A percentile compares a stretch with the other conserved stretches of the same genome.
These are phyloP conservation scores for Trichoderma erinaceum DNA, from an alignment of 495 filamentous ascomycete species.

Conservation along the genomic window DNA sequence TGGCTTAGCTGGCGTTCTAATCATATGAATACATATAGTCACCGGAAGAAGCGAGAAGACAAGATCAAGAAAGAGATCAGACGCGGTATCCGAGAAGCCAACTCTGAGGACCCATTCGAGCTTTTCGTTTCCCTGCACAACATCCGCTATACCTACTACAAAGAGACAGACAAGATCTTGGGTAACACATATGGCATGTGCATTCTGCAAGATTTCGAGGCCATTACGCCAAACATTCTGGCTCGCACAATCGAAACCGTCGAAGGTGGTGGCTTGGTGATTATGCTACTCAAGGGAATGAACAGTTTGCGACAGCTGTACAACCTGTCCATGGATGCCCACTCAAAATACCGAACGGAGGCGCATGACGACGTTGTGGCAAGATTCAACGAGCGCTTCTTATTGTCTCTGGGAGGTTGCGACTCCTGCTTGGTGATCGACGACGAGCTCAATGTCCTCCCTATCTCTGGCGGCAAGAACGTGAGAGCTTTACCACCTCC, in stretches of 20 bases:
- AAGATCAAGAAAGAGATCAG: slow-evolving; percentile 98
- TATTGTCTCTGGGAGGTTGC: slow-evolving; percentile 90
- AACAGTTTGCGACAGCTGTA: slow-evolving; percentile 95
- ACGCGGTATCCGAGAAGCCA: slow-evolving; percentile 87
- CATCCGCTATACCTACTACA: slow-evolving; percentile 99
- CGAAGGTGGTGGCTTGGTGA: slow-evolving; percentile 87
- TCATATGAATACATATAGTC: slow-evolving; percentile 40
- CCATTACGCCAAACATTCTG: slow-evolving; percentile 91
- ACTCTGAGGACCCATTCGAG: slow-evolving; percentile 95
- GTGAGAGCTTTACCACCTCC: slow-evolving; percentile 79
- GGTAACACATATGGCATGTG: slow-evolving; percentile 99
- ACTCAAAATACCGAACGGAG: slow-evolving; percentile 93
- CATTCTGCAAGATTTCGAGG: slow-evolving; percentile 97
- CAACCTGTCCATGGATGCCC: slow-evolving; percentile 95
- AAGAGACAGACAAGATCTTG: slow-evolving; percentile 99
- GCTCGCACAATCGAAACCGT: slow-evolving; percentile 96
- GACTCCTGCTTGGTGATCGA: slow-evolving; percentile 93
- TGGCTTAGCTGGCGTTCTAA: slow-evolving; percentile 14
- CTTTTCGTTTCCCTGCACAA: slow-evolving; percentile 94
- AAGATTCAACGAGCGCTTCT: slow-evolving; percentile 96
- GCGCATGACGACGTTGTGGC: slow-evolving; percentile 93
- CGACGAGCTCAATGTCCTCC: slow-evolving; percentile 95
- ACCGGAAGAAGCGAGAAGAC: slow-evolving; percentile 94
- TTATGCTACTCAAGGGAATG: slow-evolving; percentile 93
- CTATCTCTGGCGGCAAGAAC: slow-evolving; percentile 90